phyloP scores from a whole-genome alignment of 2,329 filamentous ascomycete genomes.

The Talaromyces sp. region DNA sequence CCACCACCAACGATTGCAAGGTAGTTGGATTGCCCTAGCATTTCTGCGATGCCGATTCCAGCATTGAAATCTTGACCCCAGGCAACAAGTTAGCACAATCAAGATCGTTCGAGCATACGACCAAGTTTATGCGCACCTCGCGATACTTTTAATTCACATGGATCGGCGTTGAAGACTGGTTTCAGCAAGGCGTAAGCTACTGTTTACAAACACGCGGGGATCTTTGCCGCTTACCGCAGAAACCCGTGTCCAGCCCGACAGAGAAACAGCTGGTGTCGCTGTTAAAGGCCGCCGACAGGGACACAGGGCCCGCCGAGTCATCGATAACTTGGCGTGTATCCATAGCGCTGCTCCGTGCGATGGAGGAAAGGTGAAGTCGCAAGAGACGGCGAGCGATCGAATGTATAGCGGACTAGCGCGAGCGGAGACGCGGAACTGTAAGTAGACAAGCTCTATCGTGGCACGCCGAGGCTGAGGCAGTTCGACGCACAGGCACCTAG shows the following conservation, averaged over 20 bases:
- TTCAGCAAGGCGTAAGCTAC: conserved; percentile 11
- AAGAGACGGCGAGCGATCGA: background rate
- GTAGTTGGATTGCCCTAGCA: conserved; percentile 83
- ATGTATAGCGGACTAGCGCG: background rate
- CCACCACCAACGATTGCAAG: conserved; percentile 87
- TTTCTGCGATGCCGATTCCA: conserved; percentile 75
- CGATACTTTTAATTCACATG: conserved; percentile 63
- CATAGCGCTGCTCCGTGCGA: conserved; percentile 51
- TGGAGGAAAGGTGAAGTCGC: background rate
- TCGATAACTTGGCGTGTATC: conserved; percentile 86
- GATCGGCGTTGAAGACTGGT: conserved; percentile 67
- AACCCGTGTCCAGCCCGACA: conserved; percentile 79
- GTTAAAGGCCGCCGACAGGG: conserved; percentile 82
- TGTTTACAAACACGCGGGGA: conserved; percentile 3
- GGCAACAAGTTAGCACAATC: background rate
- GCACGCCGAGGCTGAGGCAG: background rate
- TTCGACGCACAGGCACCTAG: background rate
- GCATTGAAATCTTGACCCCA: conserved; percentile 63
- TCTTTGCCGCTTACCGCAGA: conserved; percentile 60
- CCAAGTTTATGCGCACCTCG: conserved; percentile 42
- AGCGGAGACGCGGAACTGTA: background rate
- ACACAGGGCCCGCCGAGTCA: conserved; percentile 65
- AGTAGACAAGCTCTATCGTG: background rate
- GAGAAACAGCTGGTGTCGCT: conserved; percentile 78
- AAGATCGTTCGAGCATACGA: background rate